Evolutionary conservation across 2,329 filamentous ascomycete genomes (phyloP), one percentile per base, ranked within the genome.

Genomic region (Cladosporium sp.): DNA sequence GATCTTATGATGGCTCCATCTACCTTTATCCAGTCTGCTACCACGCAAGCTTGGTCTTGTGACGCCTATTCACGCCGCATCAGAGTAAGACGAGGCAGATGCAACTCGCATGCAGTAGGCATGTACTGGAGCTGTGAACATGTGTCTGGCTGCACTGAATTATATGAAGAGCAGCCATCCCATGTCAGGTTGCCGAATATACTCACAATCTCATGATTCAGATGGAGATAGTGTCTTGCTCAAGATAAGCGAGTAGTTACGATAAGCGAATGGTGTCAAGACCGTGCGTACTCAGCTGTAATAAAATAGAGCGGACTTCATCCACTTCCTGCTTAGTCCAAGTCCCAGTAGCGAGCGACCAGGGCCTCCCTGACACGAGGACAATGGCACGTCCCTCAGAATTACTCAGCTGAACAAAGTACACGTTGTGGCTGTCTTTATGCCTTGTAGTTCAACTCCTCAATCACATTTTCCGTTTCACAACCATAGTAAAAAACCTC

Each of bases 391-490:
- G 18, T 29, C 28, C 52, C 18, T 40, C 23, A 33, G 4, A 28
- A 57, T 40, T 33, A 65, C 56, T 58, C 40, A 46, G 40, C 40
- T 46, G 40, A 46, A 46, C n/a, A 46, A 46, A 46, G 40, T 21
- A 46, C 40, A 46, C 40, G 40, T 23, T 12, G 40, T 46, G 40
- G 40, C n/a, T 23, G 40, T 46, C 40, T 46, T 21, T 12, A 2
- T 46, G 8, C 1, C n/a, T 46, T 21, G n/a, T 21, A 46, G 40
- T 46, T 12, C 6, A 12, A 21, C 8, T 21, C 10, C 12, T 3
- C 40, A 21, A 46, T 46, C n/a, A 21, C n/a, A 23, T n/a, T 46
- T 23, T n/a, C 8, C n/a, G n/a, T 21, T 21, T 23, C 40, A 21
- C n/a, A 46, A 21, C 10, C n/a, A 21, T 7, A 21, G 3, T 21